Base-by-base conservation (phyloP, 768 basidiomycete genomes). In the Leccinum disarticulatum region DNA sequence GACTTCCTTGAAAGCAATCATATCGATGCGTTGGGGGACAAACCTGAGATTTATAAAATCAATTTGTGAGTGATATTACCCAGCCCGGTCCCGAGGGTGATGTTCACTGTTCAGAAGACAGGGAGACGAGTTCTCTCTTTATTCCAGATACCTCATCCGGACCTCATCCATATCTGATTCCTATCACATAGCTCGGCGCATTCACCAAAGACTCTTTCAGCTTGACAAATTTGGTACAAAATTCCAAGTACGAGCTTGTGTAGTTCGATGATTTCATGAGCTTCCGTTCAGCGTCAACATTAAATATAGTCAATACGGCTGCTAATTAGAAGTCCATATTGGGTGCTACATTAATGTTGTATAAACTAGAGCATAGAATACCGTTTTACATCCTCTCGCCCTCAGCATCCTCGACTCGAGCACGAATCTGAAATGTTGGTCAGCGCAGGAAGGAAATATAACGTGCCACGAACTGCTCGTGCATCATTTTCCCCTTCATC, bases 381-480 rank as follows among this genome's bases (percentile, higher is more conserved):
- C 61, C 52, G 19, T 52, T 59, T 75, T 77, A 90, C 88, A 91
- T 90, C 63, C 88, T 80, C 66, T 88, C 87, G 3, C 80, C 80
- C 48, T 90, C 88, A 27, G 79, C 72, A 30, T 87, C 84, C 17
- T 91, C 90, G 47, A 85, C 67, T 50, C 85, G 83, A 56, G 82
- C 71, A 64, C 88, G 84, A 35, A 77, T 81, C 87, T 88, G 62
- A 10, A 58, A 58, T 56, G 61, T 48, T 19, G 6, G 36, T 61
- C 46, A 63, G 57, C 50, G 30, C 28, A 59, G 28, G 50, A 56
- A 61, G 48, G 41, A 9, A 60, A 33, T 27, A 46, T 36, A 38
- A 11, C 3, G 59, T 33, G 38, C 6, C 11, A 77, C 87, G 65
- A 51, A 88, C 89, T 74, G 77, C 67, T 77, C 87, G 79, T 47